These are phyloP conservation scores for Solanum paucissectum DNA, from an alignment of 257 asterid genomes.

Conservation along the genomic window DNA sequence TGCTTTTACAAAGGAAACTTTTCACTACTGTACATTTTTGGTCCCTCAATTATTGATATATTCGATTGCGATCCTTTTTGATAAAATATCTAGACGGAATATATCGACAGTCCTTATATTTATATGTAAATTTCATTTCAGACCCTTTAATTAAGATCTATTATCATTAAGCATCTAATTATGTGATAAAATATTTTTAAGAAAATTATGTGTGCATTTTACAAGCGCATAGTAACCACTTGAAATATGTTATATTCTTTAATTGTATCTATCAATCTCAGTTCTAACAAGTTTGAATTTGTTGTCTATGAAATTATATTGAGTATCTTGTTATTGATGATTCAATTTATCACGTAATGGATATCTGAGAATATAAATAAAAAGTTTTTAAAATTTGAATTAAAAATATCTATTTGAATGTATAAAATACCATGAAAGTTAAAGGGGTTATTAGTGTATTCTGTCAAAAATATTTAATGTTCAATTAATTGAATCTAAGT, in stretches of 20 bases:
- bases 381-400: not conserved
- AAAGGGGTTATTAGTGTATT: no score
- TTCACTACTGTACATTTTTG: not conserved
- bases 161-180: not conserved
- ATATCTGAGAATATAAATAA: no score
- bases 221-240: not conserved
- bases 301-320: no score
- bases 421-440: not conserved
- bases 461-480: not conserved
- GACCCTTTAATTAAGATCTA: not conserved
- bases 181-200: rapidly evolving
- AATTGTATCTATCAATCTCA: not conserved
- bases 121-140: not conserved
- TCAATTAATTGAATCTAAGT: not conserved
- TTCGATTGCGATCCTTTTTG: not conserved
- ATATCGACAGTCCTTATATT: not conserved
- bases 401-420: not conserved
- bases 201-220: not conserved
- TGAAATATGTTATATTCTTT: not conserved
- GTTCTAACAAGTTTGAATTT: no score
- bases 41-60: not conserved
- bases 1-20: not conserved
- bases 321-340: no score
- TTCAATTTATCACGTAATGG: no score
- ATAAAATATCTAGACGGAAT: not conserved